Evolutionary conservation across 805 yeast genomes (phyloP).

Genomic region (Candida adriatica): DNA sequence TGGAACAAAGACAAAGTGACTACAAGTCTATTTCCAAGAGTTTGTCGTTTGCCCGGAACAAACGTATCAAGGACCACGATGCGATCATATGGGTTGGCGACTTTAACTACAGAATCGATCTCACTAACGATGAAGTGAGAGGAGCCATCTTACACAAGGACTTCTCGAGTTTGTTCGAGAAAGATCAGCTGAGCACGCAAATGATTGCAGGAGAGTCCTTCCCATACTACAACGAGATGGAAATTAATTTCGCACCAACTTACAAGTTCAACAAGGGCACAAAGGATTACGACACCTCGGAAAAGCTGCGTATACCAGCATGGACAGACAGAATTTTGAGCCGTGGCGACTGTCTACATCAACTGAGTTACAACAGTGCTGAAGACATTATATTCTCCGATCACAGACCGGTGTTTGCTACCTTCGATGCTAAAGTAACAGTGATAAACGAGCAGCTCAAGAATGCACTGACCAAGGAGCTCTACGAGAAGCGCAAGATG

Average conservation of each 20-base stretch:
- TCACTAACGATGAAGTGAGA: slow-evolving; percentile 72
- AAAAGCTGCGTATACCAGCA: slow-evolving; percentile 87
- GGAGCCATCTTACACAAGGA: slow-evolving; percentile 39
- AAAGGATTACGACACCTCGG: slow-evolving; percentile 75
- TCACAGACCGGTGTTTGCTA: slow-evolving; percentile 88
- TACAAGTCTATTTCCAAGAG: slow-evolving; percentile 73
- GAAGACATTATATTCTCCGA: slow-evolving; percentile 64
- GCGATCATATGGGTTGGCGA: slow-evolving; percentile 93
- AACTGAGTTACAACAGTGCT: slow-evolving; percentile 57
- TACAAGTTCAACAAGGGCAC: slow-evolving; percentile 90
- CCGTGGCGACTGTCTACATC: slow-evolving; percentile 38
- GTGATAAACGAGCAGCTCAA: slow-evolving; percentile 55
- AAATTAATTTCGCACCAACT: slow-evolving; percentile 58
- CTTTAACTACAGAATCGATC: slow-evolving; percentile 72
- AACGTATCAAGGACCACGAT: slow-evolving; percentile 61
- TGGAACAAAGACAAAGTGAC: slow-evolving; percentile 80
- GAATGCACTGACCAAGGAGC: slow-evolving; percentile 41
- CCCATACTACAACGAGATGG: slow-evolving; percentile 59
- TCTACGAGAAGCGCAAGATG: slow-evolving; percentile 41
- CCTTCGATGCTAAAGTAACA: slow-evolving; percentile 59
- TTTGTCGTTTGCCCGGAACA: slow-evolving; percentile 46
- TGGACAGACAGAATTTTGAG: slow-evolving; percentile 92
- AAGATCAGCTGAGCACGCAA: slow-evolving; percentile 76
- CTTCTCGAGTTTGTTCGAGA: slow-evolving; percentile 44
- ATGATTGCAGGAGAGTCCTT: slow-evolving; percentile 71